Conservation (phyloP, 2,329 filamentous ascomycete genomes). For the Penicillium sp. region DNA sequence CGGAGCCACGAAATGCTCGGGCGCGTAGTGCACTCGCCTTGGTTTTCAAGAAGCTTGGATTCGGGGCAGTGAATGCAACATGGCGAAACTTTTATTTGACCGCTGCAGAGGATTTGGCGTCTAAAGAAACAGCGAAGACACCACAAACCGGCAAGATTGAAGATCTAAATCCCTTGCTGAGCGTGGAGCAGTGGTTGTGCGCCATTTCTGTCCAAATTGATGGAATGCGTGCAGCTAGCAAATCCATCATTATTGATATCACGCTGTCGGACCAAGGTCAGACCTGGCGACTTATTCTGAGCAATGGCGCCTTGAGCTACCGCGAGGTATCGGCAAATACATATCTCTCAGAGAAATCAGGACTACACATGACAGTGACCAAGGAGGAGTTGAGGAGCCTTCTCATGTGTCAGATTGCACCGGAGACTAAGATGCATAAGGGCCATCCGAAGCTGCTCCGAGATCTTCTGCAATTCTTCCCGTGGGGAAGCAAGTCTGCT, state of each 20-base stretch:
- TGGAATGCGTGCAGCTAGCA: neutral
- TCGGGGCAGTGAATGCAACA: neutral
- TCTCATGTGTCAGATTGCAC: neutral
- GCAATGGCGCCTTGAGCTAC: neutral
- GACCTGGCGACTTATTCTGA: neutral
- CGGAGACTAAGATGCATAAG: neutral
- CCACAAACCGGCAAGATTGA: neutral
- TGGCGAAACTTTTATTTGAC: neutral
- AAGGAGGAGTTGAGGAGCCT: neutral
- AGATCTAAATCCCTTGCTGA: neutral
- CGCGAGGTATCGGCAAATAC: neutral
- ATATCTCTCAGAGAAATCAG: neutral
- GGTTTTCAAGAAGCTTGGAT: neutral
- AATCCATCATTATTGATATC: neutral
- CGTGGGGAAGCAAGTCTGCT: neutral
- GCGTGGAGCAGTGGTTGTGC: neutral
- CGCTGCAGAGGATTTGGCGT: neutral
- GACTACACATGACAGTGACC: neutral
- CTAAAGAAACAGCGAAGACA: neutral
- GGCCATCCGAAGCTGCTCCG: neutral
- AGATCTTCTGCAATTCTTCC: neutral
- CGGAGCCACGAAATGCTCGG: neutral
- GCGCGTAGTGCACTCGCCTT: neutral
- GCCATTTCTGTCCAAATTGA: neutral
- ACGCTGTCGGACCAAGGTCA: neutral